Evolutionary conservation across 371 early-diverging fungal species (phyloP).

Genomic region (Mucor circinelloides): DNA sequence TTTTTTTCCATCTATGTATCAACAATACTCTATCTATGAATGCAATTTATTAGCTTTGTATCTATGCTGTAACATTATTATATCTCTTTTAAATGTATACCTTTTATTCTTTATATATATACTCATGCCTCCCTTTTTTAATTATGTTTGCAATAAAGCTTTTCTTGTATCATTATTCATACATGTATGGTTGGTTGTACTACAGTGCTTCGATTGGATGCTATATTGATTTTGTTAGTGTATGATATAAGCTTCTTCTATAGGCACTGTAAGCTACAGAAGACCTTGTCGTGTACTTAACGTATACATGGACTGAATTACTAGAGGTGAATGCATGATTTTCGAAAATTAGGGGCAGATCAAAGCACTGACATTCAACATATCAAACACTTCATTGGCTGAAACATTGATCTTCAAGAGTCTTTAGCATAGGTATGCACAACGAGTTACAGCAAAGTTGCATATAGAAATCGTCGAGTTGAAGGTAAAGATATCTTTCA

Average conservation of each 20-base stretch:
- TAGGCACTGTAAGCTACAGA: neutral
- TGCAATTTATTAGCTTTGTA: neutral
- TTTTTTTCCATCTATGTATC: neutral
- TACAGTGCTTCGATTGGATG: too few species aligned
- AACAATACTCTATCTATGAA: neutral
- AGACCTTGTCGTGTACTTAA: neutral
- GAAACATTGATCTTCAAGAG: neutral
- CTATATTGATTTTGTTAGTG: too few species aligned
- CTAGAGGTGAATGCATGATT: neutral
- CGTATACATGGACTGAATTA: too few species aligned
- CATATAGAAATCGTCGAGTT: neutral
- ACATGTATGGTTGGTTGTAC: neutral
- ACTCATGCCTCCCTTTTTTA: neutral
- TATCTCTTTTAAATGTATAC: neutral
- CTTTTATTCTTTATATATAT: neutral
- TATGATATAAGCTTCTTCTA: too few species aligned
- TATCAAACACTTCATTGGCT: neutral
- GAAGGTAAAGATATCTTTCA: neutral
- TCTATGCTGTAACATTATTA: neutral
- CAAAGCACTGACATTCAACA: too few species aligned
- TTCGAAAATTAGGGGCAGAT: neutral
- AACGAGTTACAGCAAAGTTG: neutral
- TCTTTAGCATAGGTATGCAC: neutral
- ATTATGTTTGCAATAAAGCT: constrained; percentile 1
- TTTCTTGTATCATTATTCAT: neutral